A percentile compares a stretch with the other conserved stretches of the same genome.
phyloP scores from a whole-genome alignment of 495 filamentous ascomycete species.

The Rhypophila decipiens region DNA sequence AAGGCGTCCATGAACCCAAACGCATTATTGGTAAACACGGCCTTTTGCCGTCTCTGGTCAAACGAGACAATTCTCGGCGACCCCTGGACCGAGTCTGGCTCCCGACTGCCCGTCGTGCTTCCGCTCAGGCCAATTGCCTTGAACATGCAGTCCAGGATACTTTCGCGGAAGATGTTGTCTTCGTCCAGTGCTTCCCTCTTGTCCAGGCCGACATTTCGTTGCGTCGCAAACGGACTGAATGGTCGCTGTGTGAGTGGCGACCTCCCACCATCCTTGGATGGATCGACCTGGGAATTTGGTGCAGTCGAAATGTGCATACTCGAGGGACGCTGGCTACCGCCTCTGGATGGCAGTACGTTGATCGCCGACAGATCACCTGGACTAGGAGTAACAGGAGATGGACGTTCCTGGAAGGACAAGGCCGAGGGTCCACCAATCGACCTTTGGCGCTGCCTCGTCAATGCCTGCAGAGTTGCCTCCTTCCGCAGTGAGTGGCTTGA shows the following conservation, averaged over 20 bases:
- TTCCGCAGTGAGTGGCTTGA: slow-evolving; percentile 73
- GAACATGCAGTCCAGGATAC: slow-evolving; percentile 90
- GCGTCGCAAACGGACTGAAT: slow-evolving; percentile 51
- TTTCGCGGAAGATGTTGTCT: slow-evolving; percentile 79
- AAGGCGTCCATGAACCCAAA: slow-evolving; percentile 94
- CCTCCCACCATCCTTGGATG: slow-evolving; percentile 14
- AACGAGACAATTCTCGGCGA: slow-evolving; percentile 83
- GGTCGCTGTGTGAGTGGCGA: slow-evolving; percentile 58
- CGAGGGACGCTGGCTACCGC: slow-evolving; percentile 13
- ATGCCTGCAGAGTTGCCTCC: slow-evolving; percentile 70
- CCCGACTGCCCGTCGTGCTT: slow-evolving; percentile 53
- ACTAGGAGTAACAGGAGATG: slow-evolving; percentile 43
- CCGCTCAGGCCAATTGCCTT: slow-evolving; percentile 83
- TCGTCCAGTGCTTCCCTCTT: slow-evolving; percentile 76
- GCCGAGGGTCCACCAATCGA: slow-evolving; percentile 18
- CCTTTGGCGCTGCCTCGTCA: slow-evolving; percentile 36
- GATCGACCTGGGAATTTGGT: slow-evolving; percentile 9
- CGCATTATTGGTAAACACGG: slow-evolving; percentile 73
- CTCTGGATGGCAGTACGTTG: slow-evolving; percentile 70
- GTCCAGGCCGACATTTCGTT: slow-evolving; percentile 49
- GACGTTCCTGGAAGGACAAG: slow-evolving; percentile 18
- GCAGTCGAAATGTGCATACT: slow-evolving; percentile 7
- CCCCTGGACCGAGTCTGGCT: slow-evolving; percentile 66
- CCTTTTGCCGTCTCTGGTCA: slow-evolving; percentile 77
- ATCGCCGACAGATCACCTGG: slow-evolving; percentile 75